Conservation (phyloP, 2,329 filamentous ascomycete species). For the Phymatotrichopsis omnivora region DNA sequence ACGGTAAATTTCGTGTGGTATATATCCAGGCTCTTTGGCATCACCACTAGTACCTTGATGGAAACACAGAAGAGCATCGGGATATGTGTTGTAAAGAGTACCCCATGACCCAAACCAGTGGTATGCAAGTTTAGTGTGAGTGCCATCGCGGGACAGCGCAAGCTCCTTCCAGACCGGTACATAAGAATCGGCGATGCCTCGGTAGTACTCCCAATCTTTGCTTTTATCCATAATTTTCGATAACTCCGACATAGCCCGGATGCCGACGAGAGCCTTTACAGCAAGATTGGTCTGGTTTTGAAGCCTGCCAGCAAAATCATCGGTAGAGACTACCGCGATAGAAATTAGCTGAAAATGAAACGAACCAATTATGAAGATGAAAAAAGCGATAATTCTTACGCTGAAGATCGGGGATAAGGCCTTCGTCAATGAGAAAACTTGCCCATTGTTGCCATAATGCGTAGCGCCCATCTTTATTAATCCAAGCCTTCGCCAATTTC, state of each 20-base stretch:
- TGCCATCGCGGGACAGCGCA: constrained; percentile 57
- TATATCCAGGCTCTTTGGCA: constrained; percentile 38
- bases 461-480: constrained; percentile 53
- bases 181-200: constrained; percentile 54
- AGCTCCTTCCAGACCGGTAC: constrained; percentile 61
- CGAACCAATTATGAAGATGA: constrained; percentile 7
- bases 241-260: constrained; percentile 66
- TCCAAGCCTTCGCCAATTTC: constrained; percentile 34
- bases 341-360: neutral
- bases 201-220: constrained; percentile 50
- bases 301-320: constrained; percentile 72
- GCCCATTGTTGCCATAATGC: constrained; percentile 68
- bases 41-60: constrained; percentile 40
- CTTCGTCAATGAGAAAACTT: constrained; percentile 62
- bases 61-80: constrained; percentile 71
- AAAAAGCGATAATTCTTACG: constrained; percentile 36
- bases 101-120: constrained; percentile 70
- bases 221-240: constrained; percentile 51
- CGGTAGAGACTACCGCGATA: constrained; percentile 52
- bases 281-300: constrained; percentile 73
- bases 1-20: constrained; percentile 65
- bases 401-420: constrained; percentile 64
- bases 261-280: constrained; percentile 72
- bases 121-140: constrained; percentile 71
- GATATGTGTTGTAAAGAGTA: constrained; percentile 75